Evolutionary conservation across 495 filamentous ascomycete genomes (phyloP), one percentile per base, ranked within the genome.

Genomic region (Podospora pseudocomata): DNA sequence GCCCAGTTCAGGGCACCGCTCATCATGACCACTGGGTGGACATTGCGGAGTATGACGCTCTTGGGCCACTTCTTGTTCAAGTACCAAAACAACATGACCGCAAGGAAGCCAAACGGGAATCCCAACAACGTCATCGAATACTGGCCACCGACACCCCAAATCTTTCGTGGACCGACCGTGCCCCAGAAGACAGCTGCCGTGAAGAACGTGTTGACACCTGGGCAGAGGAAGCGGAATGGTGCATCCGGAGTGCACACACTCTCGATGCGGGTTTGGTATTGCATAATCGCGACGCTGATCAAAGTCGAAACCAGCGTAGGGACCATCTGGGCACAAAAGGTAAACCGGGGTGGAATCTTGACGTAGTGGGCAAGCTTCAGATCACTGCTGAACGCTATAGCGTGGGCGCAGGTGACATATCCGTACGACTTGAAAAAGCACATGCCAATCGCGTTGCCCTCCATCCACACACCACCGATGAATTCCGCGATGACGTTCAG

Each of bases 401-500:
- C 78, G 54, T 81, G 79, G 0, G 76, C 73, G 60, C 78, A 80
- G 1, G 80, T 82, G 9, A 82, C 78, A 60, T 80, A 80, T 13
- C 80, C 80, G 67, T 78, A 82, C 3, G 77, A 72, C 67, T 82
- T 82, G 76, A 82, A 80, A 71, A 75, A 82, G 67, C 77, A 77
- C 79, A 82, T 81, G 67, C 76, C 79, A 63, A 81, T 72, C 34
- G 79, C 79, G 60, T 82, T 81, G 44, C 79, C 79, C 23, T 77
- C 73, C 11, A 80, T 77, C 65, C 67, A 78, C 3, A 76, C 74
- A 11, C 79, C 80, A n/a, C 80, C 80, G 57, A 82, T 80, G 61
- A 82, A 82, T 69, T 82, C 80, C 56, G 80, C 80, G 15, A 82
- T 71, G 56, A 82, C 78, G 66, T 80, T 81, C 26, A 82, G 71